Base-by-base conservation (phyloP, 345 rosid genomes). In the Excoecaria agallocha region DNA sequence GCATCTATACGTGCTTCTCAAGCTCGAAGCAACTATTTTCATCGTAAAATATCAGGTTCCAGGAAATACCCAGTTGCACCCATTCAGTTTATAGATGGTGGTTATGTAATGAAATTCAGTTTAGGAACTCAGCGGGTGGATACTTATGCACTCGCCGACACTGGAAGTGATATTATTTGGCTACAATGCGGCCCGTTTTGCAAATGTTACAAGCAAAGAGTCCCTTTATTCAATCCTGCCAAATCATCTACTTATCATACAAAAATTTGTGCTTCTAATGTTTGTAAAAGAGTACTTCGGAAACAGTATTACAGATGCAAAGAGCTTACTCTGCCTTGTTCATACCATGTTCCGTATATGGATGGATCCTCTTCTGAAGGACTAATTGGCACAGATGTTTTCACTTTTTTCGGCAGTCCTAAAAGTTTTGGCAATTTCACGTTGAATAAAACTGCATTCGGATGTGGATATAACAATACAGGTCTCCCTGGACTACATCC, bases 81-180 rank as follows among this genome's bases (percentile, higher is more conserved):
- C 0, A 2, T 64, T 3, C 16, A 6, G 12, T 16, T 1, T 7
- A 43, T 8, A 39, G 30, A 41, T 30, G 24, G 25, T 3, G 68
- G 30, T 6, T 58, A 64, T 6, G 22, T 60, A 37, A 73, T 73
- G 59, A 64, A 59, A 54, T 58, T 46, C 19, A 16, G 8, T 49
- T 30, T 70, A 6, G 59, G 66, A 30, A 35, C 1, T 24, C 71
- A 73, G 0, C 35, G 74, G 1, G 1, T 56, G 9, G 69, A 60
- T 0, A 65, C 77, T 37, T 66, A 60, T 11, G 54, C 66, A 64
- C 4, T 70, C 38, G 68, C 77, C 5, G 81, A 78, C 74, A 71
- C 79, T 1, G 81, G 77, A 20, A 81, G 72, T 49, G 30, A 19
- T 12, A 52, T 81, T 37, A 56, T 38, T 15, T 74, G 84, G 84